phyloP scores from a whole-genome alignment of 805 yeast genomes.

The Schwanniomyces yamadae region DNA sequence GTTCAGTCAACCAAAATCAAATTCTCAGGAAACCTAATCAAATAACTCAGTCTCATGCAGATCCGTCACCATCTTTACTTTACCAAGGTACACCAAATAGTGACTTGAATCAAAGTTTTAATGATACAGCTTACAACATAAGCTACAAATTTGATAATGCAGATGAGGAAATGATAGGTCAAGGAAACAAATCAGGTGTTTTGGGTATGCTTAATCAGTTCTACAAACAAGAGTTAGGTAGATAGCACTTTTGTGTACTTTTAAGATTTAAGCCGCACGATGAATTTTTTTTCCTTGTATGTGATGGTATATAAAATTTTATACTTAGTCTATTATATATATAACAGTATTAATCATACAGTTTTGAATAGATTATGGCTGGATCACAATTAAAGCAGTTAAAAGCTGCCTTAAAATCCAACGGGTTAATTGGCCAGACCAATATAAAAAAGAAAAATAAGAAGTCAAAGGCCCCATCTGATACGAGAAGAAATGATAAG shows the following conservation, averaged over 20 bases:
- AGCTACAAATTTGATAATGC: conserved; percentile 32
- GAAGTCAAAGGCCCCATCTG: conserved; percentile 52
- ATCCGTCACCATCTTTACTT: conserved; percentile 18
- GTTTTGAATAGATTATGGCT: conserved; percentile 48
- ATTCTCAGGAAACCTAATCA: conserved; percentile 3
- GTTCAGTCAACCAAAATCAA: neutral
- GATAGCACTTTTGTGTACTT: conserved; percentile 10
- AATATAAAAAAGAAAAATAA: conserved; percentile 58
- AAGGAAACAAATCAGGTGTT: conserved; percentile 52
- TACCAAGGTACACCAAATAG: conserved; percentile 4
- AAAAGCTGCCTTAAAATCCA: conserved; percentile 70
- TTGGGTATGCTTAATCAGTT: conserved; percentile 79
- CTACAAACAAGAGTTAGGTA: conserved; percentile 51
- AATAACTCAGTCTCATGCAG: conserved; percentile 6
- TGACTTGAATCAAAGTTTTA: conserved; percentile 5
- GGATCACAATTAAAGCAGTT: conserved; percentile 86
- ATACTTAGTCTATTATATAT: neutral
- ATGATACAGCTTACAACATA: conserved; percentile 28
- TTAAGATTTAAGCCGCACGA: conserved; percentile 15
- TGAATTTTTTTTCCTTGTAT: conserved; percentile 8
- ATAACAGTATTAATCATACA: neutral
- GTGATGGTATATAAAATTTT: conserved; percentile 2
- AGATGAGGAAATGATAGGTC: conserved; percentile 27
- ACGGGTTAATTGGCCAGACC: conserved; percentile 86
- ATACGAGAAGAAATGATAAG: conserved; percentile 69